Evolutionary conservation across 169 alveolate species (phyloP), one percentile per base, ranked within the genome.

Genomic region (Eimeria necatrix): DNA sequence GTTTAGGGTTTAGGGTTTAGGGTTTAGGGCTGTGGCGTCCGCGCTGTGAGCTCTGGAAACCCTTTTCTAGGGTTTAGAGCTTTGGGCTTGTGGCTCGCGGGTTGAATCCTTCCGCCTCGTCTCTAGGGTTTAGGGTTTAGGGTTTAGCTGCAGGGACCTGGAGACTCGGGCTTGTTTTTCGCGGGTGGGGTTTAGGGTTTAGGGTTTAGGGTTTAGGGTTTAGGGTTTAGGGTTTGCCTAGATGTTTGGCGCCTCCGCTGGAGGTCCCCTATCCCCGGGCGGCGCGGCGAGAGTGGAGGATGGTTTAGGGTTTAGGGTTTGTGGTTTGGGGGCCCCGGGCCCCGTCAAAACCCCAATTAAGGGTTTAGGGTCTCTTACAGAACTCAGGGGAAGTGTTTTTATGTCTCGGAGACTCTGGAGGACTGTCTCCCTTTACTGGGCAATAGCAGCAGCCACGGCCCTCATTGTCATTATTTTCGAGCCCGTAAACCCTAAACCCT

Each of bases 321-420:
- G 51, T 4, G 81, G 52, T n/a, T 32, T 32, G 9, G 52, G 4
- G 51, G 8, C 7, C 9, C 14, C 51, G 14, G 20, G 8, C 8
- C 8, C 8, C 14, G 20, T 14, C 14, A 56, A 56, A 56, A 9
- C 64, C 14, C 14, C 64, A 14, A 16, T 86, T 5, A 51, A 86
- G 61, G 18, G 85, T 4, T 88, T 84, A 86, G 71, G 68, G 32
- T 85, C 73, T 12, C 64, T 92, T 53, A 32, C 78, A 4, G 10
- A 70, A 16, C 32, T 78, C 9, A 53, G 22, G 6, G 95, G 95
- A 12, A 92, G 92, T 2, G 78, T 92, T 24, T 92, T 92, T 76
- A 61, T 64, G 48, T 92, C 95, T n/a, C 53, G 92, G 9, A 10
- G 93, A 1, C 87, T 92, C 49, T 92, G 95, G 95, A 26, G 86